Evolutionary conservation across 1,284 basidiomycete species (phyloP).

Genomic region (Trametes sp.): DNA sequence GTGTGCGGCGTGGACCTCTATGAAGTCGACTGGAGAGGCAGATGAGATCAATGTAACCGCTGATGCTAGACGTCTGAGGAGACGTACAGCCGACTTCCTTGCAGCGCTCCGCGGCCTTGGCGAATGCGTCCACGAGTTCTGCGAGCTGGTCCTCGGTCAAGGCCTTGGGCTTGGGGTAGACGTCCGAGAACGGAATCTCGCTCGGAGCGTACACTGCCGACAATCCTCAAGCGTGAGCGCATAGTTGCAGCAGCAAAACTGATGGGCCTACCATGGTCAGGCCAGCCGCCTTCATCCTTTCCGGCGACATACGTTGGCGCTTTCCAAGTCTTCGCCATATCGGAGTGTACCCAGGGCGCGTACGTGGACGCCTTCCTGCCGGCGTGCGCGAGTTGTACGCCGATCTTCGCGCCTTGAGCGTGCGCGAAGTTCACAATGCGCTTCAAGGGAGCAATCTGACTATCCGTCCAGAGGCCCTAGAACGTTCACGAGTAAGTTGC

Average conservation of each 20-base stretch:
- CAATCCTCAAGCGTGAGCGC: neutral
- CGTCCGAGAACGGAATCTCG: constrained; percentile 57
- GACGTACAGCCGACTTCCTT: constrained; percentile 68
- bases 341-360: constrained; percentile 62
- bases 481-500: neutral
- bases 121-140: constrained; percentile 70
- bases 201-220: constrained; percentile 55
- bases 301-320: constrained; percentile 42
- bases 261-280: constrained; percentile 53
- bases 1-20: constrained; percentile 81
- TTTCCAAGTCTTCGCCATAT: constrained; percentile 37
- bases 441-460: constrained; percentile 72
- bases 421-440: constrained; percentile 82
- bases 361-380: constrained; percentile 74
- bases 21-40: constrained; percentile 73
- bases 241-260: neutral
- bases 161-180: constrained; percentile 58
- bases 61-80: neutral
- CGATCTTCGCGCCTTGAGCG: constrained; percentile 73
- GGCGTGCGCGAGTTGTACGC: constrained; percentile 84
- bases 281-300: constrained; percentile 75
- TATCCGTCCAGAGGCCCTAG: constrained; percentile 79
- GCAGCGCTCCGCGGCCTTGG: constrained; percentile 67
- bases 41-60: too few species aligned
- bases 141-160: constrained; percentile 65